phyloP scores from a whole-genome alignment of 768 basidiomycete species.

The Pleurotus cornucopiae region DNA sequence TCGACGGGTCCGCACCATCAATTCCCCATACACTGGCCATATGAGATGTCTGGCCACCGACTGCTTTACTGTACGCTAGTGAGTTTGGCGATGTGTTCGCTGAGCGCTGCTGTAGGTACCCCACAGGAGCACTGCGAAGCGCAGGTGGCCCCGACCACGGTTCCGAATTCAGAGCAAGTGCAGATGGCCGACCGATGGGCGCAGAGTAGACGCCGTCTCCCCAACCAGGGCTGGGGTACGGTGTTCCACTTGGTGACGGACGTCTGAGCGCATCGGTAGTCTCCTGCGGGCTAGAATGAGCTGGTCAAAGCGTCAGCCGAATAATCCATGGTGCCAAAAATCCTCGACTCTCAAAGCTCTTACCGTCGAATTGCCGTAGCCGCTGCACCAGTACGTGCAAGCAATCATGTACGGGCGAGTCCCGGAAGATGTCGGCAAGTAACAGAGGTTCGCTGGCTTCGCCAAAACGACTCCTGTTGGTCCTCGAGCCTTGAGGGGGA shows the following conservation, averaged over 20 bases:
- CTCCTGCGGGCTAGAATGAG: conserved; percentile 3
- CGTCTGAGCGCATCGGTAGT: not conserved
- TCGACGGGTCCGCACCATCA: not conserved
- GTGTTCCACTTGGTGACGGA: not conserved
- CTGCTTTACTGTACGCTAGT: not conserved
- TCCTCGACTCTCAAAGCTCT: not conserved
- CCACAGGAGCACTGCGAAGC: not conserved
- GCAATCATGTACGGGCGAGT: conserved; percentile 1
- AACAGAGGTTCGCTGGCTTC: not conserved
- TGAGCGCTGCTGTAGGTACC: not conserved
- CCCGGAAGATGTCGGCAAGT: conserved; percentile 9
- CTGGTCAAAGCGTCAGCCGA: not conserved
- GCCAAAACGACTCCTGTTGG: not conserved
- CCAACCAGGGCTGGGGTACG: not conserved
- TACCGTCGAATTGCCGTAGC: not conserved
- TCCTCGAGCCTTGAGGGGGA: conserved; percentile 2
- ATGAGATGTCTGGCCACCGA: not conserved
- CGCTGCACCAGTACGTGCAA: conserved; percentile 6
- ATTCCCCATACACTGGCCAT: not conserved
- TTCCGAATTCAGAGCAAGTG: not conserved
- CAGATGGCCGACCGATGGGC: not conserved
- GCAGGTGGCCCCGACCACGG: not conserved
- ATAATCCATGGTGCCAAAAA: not conserved
- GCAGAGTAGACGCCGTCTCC: not conserved
- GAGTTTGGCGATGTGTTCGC: not conserved